Base-by-base conservation (phyloP, 805 yeast species). In the Starmerella scarabaei region DNA sequence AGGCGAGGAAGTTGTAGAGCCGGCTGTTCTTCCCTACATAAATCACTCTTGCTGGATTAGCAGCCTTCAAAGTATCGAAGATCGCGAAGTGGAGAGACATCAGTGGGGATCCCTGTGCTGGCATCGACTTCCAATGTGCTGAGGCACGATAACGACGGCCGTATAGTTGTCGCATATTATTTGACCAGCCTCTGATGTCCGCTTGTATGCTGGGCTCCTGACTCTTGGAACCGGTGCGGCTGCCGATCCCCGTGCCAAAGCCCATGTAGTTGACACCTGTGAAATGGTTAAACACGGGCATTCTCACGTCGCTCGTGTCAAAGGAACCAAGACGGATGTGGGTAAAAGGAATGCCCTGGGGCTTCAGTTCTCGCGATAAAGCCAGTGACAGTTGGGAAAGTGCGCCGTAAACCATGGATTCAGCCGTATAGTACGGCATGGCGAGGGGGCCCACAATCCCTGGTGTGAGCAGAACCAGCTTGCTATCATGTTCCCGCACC, bases 381-480 rank as follows among this genome's bases (percentile, higher is more conserved):
- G 65, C 56, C 15, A 57, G 45, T 5, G 68, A 57, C 16, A 71
- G 44, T 0, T 63, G 41, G 4, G 59, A 46, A 28, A 77, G 43
- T 2, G 72, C 62, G 28, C 65, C 65, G 24, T 68, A 67, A n/a
- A 70, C 67, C 27, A 76, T 53, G 21, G 73, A 63, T 45, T 78
- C 85, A 0, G 80, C 69, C 1, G 76, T 70, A 54, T 77, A 80
- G 60, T 71, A 78, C 5, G 80, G 77, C 35, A 77, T 60, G 26
- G 65, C 57, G 40, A 78, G 57, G 2, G 71, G 58, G 33, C 77
- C 66, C 21, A 73, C 65, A 36, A 78, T 71, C 35, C 65, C 66
- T 3, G 83, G 80, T 12, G 73, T 65, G 15, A 77, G 51, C 11
- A 47, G 40, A 20, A 78, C 59, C 20, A 74, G 53, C 36, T 73